phyloP scores from a whole-genome alignment of 805 yeast genomes.

The Kodamaea restingae region DNA sequence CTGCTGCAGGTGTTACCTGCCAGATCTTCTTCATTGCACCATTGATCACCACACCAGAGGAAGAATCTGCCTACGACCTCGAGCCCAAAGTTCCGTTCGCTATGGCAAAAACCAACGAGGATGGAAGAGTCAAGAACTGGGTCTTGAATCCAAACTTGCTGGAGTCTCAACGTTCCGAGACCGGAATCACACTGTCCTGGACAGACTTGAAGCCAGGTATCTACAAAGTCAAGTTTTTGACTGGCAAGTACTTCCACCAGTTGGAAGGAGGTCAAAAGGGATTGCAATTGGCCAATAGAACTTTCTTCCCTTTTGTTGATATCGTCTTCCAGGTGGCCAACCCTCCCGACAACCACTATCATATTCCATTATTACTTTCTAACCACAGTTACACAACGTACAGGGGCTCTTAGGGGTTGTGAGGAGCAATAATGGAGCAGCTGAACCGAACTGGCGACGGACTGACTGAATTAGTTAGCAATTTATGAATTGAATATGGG shows the following conservation, averaged over 20 bases:
- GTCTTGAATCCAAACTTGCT: constrained; percentile 35
- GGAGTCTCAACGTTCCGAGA: constrained; percentile 9
- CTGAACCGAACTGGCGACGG: too few relatives aligned
- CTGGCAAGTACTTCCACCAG: constrained; percentile 57
- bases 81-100: constrained; percentile 48
- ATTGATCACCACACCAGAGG: constrained; percentile 17
- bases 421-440: not conserved
- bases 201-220: constrained; percentile 51
- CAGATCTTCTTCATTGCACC: constrained; percentile 45
- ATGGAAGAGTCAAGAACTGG: constrained; percentile 81
- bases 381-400: constrained; percentile 89
- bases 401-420: constrained; percentile 60
- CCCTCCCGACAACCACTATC: constrained; percentile 79
- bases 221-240: constrained; percentile 73
- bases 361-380: constrained; percentile 79
- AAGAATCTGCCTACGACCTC: constrained; percentile 27
- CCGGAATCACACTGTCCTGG: constrained; percentile 46
- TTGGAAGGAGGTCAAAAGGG: constrained; percentile 17
- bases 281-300: constrained; percentile 27
- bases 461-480: too few relatives aligned
- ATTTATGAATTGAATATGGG: too few relatives aligned
- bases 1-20: constrained; percentile 75
- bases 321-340: constrained; percentile 63
- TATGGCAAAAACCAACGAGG: constrained; percentile 64
- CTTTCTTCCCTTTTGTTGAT: constrained; percentile 87